Conservation (phyloP, 306 rosid genomes). For the Calophaca sinica region DNA sequence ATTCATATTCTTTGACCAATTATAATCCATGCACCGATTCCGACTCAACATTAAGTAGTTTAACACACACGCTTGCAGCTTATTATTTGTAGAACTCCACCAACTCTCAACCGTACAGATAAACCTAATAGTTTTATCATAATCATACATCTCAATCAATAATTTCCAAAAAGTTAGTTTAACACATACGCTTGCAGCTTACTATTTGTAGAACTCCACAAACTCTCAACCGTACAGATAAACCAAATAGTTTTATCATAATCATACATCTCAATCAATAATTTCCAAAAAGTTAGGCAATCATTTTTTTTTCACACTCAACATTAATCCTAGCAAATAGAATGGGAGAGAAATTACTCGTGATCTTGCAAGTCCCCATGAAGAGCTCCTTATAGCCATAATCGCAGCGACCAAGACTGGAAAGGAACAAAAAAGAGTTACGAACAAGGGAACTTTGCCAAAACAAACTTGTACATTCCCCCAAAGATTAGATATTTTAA, state of each 20-base stretch:
- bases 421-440: background rate
- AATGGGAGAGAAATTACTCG: background rate
- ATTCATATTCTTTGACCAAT: background rate
- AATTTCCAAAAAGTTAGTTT: background rate
- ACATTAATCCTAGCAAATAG: background rate
- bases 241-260: too few species aligned
- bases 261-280: too few species aligned
- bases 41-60: background rate
- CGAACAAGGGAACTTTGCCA: background rate
- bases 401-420: background rate
- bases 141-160: too few species aligned
- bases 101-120: too few species aligned
- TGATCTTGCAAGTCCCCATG: slow-evolving; percentile 6
- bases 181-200: too few species aligned
- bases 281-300: background rate
- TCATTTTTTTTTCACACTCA: background rate
- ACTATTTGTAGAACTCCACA: too few species aligned
- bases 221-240: too few species aligned
- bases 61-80: too few species aligned
- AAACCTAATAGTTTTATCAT: too few species aligned
- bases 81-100: too few species aligned
- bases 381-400: background rate
- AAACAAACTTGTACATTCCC: background rate
- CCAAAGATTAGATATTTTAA: background rate
- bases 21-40: background rate